Evolutionary conservation across 352 stramenopile species (phyloP).

Genomic region (Phytophthora pluvialis): DNA sequence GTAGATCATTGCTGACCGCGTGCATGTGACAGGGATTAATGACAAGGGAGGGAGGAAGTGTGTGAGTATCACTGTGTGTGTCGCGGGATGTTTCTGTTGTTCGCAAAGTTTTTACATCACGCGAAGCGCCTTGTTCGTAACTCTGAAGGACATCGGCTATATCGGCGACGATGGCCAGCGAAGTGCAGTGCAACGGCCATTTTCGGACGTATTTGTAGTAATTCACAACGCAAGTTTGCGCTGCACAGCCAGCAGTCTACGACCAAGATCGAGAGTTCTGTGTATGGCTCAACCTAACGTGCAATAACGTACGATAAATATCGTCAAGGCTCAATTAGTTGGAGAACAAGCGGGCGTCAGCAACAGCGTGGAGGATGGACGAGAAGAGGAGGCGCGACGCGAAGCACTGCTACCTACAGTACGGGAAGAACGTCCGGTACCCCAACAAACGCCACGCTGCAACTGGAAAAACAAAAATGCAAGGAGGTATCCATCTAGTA

Average conservation of each 20-base stretch:
- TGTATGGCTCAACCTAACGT: conserved; percentile 8
- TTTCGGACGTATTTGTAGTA: too few species aligned
- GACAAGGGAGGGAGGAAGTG: neutral
- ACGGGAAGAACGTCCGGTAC: conserved; percentile 5
- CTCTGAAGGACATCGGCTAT: too few species aligned
- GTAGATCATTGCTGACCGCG: conserved; percentile 3
- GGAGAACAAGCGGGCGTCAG: neutral
- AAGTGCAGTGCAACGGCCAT: neutral
- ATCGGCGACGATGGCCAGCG: conserved; percentile 1
- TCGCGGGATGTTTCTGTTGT: too few species aligned
- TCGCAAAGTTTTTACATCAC: too few species aligned
- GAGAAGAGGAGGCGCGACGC: conserved; percentile 9
- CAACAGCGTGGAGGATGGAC: conserved; percentile 20
- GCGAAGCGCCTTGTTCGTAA: too few species aligned
- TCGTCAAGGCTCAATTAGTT: conserved; percentile 5
- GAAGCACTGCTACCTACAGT: conserved; percentile 11
- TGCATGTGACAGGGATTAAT: neutral
- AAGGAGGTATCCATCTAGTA: too few species aligned
- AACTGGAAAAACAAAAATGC: conserved; percentile 81
- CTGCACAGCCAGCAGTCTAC: too few species aligned
- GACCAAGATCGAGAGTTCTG: conserved; percentile 6
- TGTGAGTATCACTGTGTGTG: too few species aligned
- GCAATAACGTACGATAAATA: conserved; percentile 9
- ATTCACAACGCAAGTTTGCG: too few species aligned
- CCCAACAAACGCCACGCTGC: conserved; percentile 40